phyloP scores from a whole-genome alignment of 257 asterid species.

The Fraxinus excelsior region DNA sequence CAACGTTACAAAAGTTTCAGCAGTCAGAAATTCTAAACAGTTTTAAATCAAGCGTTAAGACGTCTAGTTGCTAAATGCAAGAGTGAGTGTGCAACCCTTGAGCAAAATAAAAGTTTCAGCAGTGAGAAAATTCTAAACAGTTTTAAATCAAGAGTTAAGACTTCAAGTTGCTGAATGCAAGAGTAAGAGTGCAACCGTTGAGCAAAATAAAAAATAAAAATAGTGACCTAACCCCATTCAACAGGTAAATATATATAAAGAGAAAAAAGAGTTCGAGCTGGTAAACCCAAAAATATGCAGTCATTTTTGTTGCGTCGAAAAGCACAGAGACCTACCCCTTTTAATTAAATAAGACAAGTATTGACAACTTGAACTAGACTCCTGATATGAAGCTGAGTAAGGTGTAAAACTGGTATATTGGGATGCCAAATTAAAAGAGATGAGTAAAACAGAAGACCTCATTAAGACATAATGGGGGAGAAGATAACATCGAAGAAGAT shows the following conservation, averaged over 20 bases:
- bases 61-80: background rate
- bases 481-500: background rate
- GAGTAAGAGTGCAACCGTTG: background rate
- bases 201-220: no score
- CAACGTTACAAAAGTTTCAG: slow-evolving; percentile 18
- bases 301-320: background rate
- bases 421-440: background rate
- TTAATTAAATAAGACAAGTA: background rate
- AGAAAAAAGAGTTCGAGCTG: background rate
- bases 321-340: background rate
- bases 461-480: background rate
- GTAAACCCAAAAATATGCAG: background rate
- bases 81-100: background rate
- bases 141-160: background rate
- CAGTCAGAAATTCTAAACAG: slow-evolving; percentile 16
- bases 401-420: background rate
- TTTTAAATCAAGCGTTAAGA: background rate
- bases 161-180: background rate
- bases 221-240: no score
- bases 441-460: background rate
- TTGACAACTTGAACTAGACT: background rate
- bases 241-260: no score
- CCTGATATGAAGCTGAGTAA: background rate
- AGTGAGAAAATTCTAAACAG: slow-evolving; percentile 6
- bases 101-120: no score